A percentile compares a stretch with the other conserved stretches of the same genome.
phyloP scores from a whole-genome alignment of 2,329 filamentous ascomycete species.

The Microsporum ferrugineum region DNA sequence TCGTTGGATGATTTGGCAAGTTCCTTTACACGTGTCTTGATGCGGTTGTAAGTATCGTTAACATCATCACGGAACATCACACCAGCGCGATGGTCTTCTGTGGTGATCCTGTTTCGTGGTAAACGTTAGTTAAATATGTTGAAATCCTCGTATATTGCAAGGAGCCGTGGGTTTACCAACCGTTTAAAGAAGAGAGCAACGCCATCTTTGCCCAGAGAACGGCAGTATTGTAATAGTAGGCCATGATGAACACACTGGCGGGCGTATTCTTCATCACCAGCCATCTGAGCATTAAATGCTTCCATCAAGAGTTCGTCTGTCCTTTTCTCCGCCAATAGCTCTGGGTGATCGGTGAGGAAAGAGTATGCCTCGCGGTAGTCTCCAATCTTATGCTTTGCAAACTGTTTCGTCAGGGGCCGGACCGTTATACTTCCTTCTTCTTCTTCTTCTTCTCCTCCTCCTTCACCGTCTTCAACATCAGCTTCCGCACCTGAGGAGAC shows the following conservation, averaged over 20 bases:
- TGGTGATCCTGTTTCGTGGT: conserved; percentile 52
- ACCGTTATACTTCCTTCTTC: conserved; percentile 65
- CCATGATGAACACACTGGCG: conserved; percentile 88
- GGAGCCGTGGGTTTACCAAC: conserved; percentile 22
- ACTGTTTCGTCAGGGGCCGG: conserved; percentile 65
- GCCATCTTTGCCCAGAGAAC: conserved; percentile 75
- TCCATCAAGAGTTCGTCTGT: conserved; percentile 83
- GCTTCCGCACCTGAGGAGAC: conserved; percentile 50
- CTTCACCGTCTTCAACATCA: conserved; percentile 41
- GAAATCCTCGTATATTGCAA: background rate
- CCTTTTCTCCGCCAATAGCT: conserved; percentile 71
- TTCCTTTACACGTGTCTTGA: conserved; percentile 64
- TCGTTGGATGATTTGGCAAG: conserved; percentile 51
- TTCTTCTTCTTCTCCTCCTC: conserved; percentile 50
- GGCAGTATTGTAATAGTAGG: conserved; percentile 85
- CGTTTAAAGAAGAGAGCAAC: conserved; percentile 92
- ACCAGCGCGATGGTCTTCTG: conserved; percentile 75
- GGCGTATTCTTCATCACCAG: conserved; percentile 62
- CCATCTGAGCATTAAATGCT: conserved; percentile 79
- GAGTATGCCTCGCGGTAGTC: conserved; percentile 63
- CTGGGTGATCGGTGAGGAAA: conserved; percentile 67
- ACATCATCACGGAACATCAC: conserved; percentile 91
- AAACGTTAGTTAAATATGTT: background rate
- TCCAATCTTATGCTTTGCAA: conserved; percentile 63
- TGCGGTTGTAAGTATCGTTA: conserved; percentile 71